Conservation (phyloP, 768 basidiomycete genomes). For the Boletus sp. region DNA sequence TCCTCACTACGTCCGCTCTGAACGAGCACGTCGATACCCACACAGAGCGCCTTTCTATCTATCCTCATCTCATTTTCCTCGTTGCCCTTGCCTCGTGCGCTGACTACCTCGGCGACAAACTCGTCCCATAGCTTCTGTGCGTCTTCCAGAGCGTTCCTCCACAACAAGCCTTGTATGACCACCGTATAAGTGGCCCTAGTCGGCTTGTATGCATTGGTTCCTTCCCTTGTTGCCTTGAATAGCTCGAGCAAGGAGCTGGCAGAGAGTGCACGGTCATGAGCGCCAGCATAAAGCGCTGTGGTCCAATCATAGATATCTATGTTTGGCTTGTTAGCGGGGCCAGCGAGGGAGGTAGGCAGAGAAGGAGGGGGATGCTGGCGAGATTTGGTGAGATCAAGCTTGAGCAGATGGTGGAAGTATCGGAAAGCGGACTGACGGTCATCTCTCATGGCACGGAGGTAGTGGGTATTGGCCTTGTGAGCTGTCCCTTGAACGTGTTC, state of each 20-base stretch:
- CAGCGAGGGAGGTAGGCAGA: neutral
- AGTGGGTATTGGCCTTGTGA: slow-evolving; percentile 40
- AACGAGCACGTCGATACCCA: slow-evolving; percentile 50
- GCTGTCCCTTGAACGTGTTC: slow-evolving; percentile 17
- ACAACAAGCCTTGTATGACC: slow-evolving; percentile 51
- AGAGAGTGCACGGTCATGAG: slow-evolving; percentile 36
- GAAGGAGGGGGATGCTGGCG: neutral
- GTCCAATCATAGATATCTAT: slow-evolving; percentile 48
- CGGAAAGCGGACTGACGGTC: slow-evolving; percentile 44
- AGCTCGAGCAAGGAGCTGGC: slow-evolving; percentile 34
- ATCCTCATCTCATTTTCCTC: slow-evolving; percentile 24
- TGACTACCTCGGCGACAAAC: slow-evolving; percentile 25
- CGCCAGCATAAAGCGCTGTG: slow-evolving; percentile 42
- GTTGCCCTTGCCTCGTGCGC: neutral
- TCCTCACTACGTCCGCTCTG: slow-evolving; percentile 40
- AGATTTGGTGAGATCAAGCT: slow-evolving; percentile 19
- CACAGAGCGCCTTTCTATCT: slow-evolving; percentile 46
- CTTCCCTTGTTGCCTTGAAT: slow-evolving; percentile 33
- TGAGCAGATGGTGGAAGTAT: slow-evolving; percentile 42
- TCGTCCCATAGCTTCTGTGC: slow-evolving; percentile 46
- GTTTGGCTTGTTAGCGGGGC: slow-evolving; percentile 19
- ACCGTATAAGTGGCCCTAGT: slow-evolving; percentile 51
- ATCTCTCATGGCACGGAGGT: slow-evolving; percentile 39
- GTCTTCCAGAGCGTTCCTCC: slow-evolving; percentile 35
- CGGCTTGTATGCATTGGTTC: slow-evolving; percentile 33